These are phyloP conservation scores for Verticillium nubilum DNA, from an alignment of 2,329 filamentous ascomycete species.

Conservation along the genomic window DNA sequence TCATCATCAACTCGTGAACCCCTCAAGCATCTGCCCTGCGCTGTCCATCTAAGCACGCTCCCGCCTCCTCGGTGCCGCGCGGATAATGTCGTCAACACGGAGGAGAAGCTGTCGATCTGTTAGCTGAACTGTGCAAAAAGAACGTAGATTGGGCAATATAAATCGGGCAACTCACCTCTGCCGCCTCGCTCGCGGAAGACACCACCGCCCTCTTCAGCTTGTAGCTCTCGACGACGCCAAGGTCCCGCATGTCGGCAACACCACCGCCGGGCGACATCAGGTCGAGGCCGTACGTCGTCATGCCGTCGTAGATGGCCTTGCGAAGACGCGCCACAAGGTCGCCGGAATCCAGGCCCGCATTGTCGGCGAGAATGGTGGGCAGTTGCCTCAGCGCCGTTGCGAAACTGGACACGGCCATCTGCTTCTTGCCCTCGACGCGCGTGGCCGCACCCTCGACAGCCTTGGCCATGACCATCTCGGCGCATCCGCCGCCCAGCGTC, in stretches of 20 bases:
- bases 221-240: conserved; percentile 96
- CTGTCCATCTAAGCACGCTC: conserved; percentile 57
- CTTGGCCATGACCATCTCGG: conserved; percentile 99
- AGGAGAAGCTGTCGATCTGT: conserved; percentile 64
- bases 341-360: conserved; percentile 91
- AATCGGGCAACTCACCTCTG: conserved; percentile 86
- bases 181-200: conserved; percentile 90
- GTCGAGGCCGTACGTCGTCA: conserved; percentile 88
- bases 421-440: conserved; percentile 94
- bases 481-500: conserved; percentile 90
- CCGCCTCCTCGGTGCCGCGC: conserved; percentile 78
- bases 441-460: conserved; percentile 91
- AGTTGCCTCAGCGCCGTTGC: conserved; percentile 85
- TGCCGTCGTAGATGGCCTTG: conserved; percentile 90
- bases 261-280: conserved; percentile 84
- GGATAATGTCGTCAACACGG: conserved; percentile 96
- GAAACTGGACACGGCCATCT: conserved; percentile 87
- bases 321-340: conserved; percentile 88
- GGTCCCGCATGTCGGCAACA: conserved; percentile 90
- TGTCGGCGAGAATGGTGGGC: conserved; percentile 95
- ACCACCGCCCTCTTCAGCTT: conserved; percentile 99
- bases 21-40: not conserved
- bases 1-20: not conserved
- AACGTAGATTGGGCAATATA: not conserved
- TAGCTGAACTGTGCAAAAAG: conserved; percentile 9